phyloP scores from a whole-genome alignment of 176 grass and related monocot species.

The Lolium perenne region DNA sequence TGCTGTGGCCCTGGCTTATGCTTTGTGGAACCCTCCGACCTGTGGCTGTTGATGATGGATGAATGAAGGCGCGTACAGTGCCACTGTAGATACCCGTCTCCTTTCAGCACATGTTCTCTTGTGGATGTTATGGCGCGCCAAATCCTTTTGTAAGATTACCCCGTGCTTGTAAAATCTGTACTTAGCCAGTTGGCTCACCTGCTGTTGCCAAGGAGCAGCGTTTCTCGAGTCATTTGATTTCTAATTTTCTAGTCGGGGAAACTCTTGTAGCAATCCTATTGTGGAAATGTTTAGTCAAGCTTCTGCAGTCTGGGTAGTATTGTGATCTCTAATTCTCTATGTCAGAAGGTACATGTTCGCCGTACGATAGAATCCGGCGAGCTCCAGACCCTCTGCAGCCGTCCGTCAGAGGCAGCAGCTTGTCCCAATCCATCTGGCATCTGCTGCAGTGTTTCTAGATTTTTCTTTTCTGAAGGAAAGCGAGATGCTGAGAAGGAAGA shows the following conservation, averaged over 20 bases:
- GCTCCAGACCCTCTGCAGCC: background rate
- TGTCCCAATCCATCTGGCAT: background rate
- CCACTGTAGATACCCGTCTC: conserved; percentile 44
- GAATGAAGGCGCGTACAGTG: conserved; percentile 14
- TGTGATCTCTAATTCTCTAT: background rate
- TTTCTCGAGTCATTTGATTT: conserved; percentile 13
- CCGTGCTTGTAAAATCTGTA: conserved; percentile 36
- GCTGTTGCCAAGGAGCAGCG: background rate
- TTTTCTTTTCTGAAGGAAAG: background rate
- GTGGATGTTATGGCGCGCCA: background rate
- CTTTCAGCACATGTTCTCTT: background rate
- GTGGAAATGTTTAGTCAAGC: conserved; percentile 14
- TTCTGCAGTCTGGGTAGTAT: background rate
- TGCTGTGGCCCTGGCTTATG: background rate
- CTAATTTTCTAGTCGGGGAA: conserved; percentile 4
- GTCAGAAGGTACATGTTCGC: background rate
- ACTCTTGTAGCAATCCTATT: background rate
- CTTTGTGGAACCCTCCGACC: background rate
- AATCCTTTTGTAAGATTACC: conserved; percentile 9
- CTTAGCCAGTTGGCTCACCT: background rate
- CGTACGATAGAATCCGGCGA: background rate
- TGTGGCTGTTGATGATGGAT: background rate
- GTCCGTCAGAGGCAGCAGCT: background rate
- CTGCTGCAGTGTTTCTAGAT: background rate
- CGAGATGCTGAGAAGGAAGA: background rate